Percentiles rank a stretch among this genome's conserved stretches.
These are phyloP conservation scores for Lachnellula occidentalis DNA, from an alignment of 2,329 filamentous ascomycete genomes.

Conservation along the genomic window DNA sequence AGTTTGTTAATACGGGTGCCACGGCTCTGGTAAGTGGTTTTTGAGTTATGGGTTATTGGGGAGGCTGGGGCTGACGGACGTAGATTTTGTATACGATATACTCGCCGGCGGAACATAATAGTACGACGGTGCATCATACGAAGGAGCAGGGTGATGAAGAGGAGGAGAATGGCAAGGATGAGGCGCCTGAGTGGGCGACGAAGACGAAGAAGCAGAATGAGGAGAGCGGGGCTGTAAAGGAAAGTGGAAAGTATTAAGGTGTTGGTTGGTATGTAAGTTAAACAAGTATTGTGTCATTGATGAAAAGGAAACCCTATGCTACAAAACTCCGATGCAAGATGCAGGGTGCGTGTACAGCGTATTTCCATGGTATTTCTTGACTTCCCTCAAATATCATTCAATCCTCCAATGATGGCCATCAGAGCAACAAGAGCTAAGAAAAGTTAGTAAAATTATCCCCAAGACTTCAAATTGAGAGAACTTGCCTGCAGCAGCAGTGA, in stretches of 20 bases:
- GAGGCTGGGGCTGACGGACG: background rate
- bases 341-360: background rate
- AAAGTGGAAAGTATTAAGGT: slow-evolving; percentile 26
- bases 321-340: background rate
- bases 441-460: background rate
- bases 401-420: slow-evolving; percentile 22
- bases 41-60: background rate
- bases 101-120: slow-evolving; percentile 55
- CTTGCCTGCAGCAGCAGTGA: slow-evolving; percentile 22
- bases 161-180: slow-evolving; percentile 56
- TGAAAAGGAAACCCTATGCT: background rate
- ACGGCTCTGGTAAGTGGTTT: slow-evolving; percentile 39
- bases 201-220: slow-evolving; percentile 54
- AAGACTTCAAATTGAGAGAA: background rate
- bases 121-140: slow-evolving; percentile 53
- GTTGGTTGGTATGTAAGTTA: background rate
- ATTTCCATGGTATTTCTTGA: too few relatives aligned
- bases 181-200: slow-evolving; percentile 53
- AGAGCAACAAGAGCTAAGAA: slow-evolving; percentile 20
- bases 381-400: slow-evolving; percentile 21
- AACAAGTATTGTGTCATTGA: background rate
- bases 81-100: slow-evolving; percentile 57
- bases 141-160: slow-evolving; percentile 59
- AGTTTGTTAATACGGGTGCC: slow-evolving; percentile 57
- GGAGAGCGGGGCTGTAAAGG: slow-evolving; percentile 47